Base-by-base conservation (phyloP, 2,329 filamentous ascomycete species). In the Ascochyta rabiei region DNA sequence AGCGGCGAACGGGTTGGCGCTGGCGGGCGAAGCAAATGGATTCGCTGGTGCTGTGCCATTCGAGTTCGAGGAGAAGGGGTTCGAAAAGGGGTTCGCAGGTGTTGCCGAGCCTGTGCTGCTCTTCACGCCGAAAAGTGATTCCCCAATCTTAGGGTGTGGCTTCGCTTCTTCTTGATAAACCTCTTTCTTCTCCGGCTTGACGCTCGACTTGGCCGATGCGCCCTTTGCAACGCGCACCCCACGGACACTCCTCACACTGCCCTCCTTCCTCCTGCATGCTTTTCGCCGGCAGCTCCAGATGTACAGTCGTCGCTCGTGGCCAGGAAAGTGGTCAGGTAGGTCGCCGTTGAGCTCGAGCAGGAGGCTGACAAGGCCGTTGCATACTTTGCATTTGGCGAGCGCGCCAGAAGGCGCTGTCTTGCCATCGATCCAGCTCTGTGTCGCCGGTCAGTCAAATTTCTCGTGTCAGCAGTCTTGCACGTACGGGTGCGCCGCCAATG, bases 271-370 rank as follows among this genome's bases (percentile, higher is more conserved):
- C 67, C 90, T 85, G 72, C 95, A 99, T 10, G 85, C 80, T 73
- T 90, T 90, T 62, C 85, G 83, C 55, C 86, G 84, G 75, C 95
- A 99, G 16, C 85, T 85, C 74, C 96, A 92, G 12, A 99, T 81
- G 70, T 97, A 98, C 16, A 99, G 74, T 58, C 93, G 86, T 63
- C 95, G 84, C 69, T 97, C 91, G 75, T 98, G 91, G 51, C 88
- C 86, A 1, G 92, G 89, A 69, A 96, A 97, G 43, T 86, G 83
- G 50, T 93, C 89, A 13, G 92, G 93, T 3, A 98, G 82, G 72
- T 97, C 92, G 67, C 86, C 93, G 75, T 99, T 91, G 24, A 99
- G 84, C 75, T 99, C 92, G 41, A 99, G 84, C 3, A 99, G 84
- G 10, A 98, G 82, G 1, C 86, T 87, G 85, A 97, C 91, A 47